Conservation (phyloP, 495 filamentous ascomycete species). For the Penicillium cinerascens region DNA sequence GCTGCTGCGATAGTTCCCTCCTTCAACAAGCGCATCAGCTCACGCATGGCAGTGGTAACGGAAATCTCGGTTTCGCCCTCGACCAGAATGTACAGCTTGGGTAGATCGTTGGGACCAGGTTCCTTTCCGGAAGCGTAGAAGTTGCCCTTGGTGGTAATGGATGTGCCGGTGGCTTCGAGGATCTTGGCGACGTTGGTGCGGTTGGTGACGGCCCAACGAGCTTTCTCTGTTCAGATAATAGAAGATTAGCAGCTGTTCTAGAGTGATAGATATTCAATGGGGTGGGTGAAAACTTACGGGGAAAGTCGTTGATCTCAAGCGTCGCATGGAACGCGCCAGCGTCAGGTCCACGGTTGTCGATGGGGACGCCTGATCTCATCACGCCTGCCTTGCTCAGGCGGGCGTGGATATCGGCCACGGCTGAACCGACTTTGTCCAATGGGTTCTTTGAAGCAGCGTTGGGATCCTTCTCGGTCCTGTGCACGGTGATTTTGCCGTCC, state of each 20-base stretch:
- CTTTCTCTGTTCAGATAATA: slow-evolving; percentile 63
- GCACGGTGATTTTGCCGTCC: slow-evolving; percentile 75
- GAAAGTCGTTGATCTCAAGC: slow-evolving; percentile 98
- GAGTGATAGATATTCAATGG: neutral
- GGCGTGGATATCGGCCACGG: slow-evolving; percentile 80
- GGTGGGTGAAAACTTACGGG: slow-evolving; percentile 54
- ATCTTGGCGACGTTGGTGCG: slow-evolving; percentile 99
- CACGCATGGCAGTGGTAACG: slow-evolving; percentile 86
- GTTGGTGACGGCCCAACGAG: slow-evolving; percentile 97
- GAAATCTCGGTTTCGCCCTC: slow-evolving; percentile 95
- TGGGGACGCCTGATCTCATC: slow-evolving; percentile 85
- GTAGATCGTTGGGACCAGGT: slow-evolving; percentile 65
- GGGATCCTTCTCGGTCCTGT: slow-evolving; percentile 62
- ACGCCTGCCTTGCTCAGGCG: slow-evolving; percentile 82
- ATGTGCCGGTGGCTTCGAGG: slow-evolving; percentile 88
- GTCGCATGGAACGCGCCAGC: slow-evolving; percentile 97
- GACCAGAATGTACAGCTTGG: slow-evolving; percentile 95
- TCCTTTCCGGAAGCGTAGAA: slow-evolving; percentile 83
- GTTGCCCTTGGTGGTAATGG: slow-evolving; percentile 94
- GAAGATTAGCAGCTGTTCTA: slow-evolving; percentile 20
- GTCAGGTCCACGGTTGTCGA: slow-evolving; percentile 98
- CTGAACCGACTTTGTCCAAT: slow-evolving; percentile 78
- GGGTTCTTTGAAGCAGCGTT: slow-evolving; percentile 58
- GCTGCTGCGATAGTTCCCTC: slow-evolving; percentile 91
- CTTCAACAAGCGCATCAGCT: slow-evolving; percentile 80